Conservation (phyloP, 306 rosid genomes). For the Cercis canadensis region DNA sequence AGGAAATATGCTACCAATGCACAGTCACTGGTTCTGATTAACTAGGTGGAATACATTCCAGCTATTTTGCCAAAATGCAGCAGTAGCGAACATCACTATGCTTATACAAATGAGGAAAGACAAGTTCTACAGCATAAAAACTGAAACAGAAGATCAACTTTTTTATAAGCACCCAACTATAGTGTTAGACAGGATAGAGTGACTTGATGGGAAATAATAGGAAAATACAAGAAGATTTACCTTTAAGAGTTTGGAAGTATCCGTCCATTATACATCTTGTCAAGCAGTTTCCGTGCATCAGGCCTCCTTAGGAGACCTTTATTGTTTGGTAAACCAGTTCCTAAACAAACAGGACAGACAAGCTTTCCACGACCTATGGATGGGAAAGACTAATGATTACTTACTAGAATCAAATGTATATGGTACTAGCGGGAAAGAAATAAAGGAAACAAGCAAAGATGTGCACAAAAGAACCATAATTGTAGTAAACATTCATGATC, state of each 20-base stretch:
- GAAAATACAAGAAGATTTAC: constrained; percentile 18
- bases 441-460: neutral
- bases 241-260: constrained; percentile 72
- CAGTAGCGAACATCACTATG: no score
- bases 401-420: neutral
- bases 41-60: constrained; percentile 22
- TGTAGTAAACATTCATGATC: neutral
- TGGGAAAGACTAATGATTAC: constrained; percentile 20
- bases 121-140: constrained; percentile 17
- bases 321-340: constrained; percentile 92
- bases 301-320: constrained; percentile 95
- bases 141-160: neutral
- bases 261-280: constrained; percentile 91
- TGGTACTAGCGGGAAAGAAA: neutral
- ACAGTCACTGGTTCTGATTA: constrained; percentile 21
- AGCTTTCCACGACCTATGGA: constrained; percentile 90
- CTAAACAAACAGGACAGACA: constrained; percentile 93
- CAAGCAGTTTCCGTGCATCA: constrained; percentile 76
- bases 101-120: constrained; percentile 25
- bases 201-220: neutral
- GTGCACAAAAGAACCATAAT: constrained; percentile 6
- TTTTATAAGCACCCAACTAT: neutral
- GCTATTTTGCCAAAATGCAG: constrained; percentile 31
- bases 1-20: constrained; percentile 17
- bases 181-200: no score